phyloP scores from a whole-genome alignment of 352 stramenopile species.

The Globisporangium cylindrosporum region DNA sequence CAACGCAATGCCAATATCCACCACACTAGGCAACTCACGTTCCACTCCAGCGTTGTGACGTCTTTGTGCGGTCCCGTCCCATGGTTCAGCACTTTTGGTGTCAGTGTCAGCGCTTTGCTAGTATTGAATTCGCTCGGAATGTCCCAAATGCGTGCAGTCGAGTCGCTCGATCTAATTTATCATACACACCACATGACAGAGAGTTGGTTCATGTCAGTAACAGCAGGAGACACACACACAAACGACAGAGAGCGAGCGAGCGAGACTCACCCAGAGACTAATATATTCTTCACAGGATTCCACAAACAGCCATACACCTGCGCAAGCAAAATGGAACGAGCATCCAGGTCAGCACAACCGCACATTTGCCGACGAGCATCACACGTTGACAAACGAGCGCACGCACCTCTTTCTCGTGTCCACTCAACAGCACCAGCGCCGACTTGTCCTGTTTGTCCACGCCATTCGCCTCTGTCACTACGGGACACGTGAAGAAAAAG shows the following conservation, averaged over 20 bases:
- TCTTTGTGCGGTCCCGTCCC: constrained; percentile 93
- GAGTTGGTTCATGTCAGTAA: background rate
- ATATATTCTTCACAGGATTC: constrained; percentile 94
- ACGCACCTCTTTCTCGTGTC: constrained; percentile 79
- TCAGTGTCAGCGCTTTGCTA: constrained; percentile 30
- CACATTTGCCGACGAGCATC: background rate
- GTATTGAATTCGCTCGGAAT: constrained; percentile 68
- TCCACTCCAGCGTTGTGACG: constrained; percentile 98
- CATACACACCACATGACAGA: background rate
- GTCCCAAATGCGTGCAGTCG: constrained; percentile 93
- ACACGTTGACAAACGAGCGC: background rate
- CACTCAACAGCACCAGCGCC: constrained; percentile 62
- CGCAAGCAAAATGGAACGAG: constrained; percentile 33
- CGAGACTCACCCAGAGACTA: constrained; percentile 87
- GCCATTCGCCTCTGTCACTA: constrained; percentile 54
- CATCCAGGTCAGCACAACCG: background rate
- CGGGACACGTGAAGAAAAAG: background rate
- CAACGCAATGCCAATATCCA: background rate
- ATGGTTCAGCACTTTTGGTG: constrained; percentile 66
- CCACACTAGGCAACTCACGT: constrained; percentile 46
- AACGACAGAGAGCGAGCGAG: background rate
- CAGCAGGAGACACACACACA: background rate
- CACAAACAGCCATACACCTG: constrained; percentile 97
- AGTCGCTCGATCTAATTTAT: constrained; percentile 83
- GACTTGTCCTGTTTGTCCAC: constrained; percentile 63